Conservation (phyloP, 2,329 filamentous ascomycete species). For the Zalaria obscura region DNA sequence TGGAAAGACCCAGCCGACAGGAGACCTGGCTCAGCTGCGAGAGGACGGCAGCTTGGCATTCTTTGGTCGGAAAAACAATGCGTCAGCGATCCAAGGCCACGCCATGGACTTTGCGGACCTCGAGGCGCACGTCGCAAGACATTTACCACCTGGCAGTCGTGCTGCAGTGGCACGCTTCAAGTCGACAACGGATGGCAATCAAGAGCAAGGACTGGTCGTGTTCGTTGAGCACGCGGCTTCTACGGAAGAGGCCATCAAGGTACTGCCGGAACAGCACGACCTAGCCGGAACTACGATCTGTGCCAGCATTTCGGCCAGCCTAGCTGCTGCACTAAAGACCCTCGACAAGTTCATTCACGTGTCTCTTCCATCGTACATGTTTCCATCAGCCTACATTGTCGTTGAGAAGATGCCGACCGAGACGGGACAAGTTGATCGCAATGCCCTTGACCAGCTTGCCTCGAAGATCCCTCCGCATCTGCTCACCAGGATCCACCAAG, state of each 20-base stretch:
- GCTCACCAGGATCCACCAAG: slow-evolving; percentile 9
- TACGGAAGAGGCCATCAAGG: slow-evolving; percentile 13
- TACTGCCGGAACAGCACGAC: slow-evolving; percentile 14
- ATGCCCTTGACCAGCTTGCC: slow-evolving; percentile 17
- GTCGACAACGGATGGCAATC: slow-evolving; percentile 1
- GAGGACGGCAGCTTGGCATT: slow-evolving; percentile 10
- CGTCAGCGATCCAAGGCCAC: slow-evolving; percentile 20
- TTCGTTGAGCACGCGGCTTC: slow-evolving; percentile 19
- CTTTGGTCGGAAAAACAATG: slow-evolving; percentile 10
- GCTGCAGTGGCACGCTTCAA: slow-evolving; percentile 15
- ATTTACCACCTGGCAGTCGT: slow-evolving; percentile 18
- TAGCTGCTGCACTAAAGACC: slow-evolving; percentile 23
- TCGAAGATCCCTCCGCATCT: slow-evolving; percentile 12
- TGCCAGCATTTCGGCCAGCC: slow-evolving; percentile 13
- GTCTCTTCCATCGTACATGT: slow-evolving; percentile 33
- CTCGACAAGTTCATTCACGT: slow-evolving; percentile 27
- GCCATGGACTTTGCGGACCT: slow-evolving; percentile 26
- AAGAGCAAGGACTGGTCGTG: slow-evolving; percentile 12
- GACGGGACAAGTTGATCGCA: slow-evolving; percentile 18
- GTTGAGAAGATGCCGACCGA: slow-evolving; percentile 22
- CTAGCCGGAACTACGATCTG: slow-evolving; percentile 8
- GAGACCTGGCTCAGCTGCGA: slow-evolving; percentile 11
- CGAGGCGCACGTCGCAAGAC: slow-evolving; percentile 21
- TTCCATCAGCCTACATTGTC: slow-evolving; percentile 30
- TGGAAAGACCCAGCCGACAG: slow-evolving; percentile 8